Conservation (phyloP, 2,329 filamentous ascomycete genomes). For the Penicillium hordei region DNA sequence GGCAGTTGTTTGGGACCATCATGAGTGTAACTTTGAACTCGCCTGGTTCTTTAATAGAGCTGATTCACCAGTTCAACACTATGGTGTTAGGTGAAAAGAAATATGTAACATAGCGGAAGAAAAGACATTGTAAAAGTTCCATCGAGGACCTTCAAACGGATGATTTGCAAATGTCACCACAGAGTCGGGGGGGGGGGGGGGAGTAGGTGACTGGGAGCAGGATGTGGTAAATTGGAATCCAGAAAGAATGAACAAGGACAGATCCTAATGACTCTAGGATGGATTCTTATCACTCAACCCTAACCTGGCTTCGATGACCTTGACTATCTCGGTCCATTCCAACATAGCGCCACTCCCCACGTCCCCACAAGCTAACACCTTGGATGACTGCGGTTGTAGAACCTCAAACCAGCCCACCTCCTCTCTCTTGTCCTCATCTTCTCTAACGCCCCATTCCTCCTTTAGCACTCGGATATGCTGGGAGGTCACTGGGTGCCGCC, state of each 20-base stretch:
- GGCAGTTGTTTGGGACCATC: background rate
- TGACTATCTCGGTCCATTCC: slow-evolving; percentile 71
- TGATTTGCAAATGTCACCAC: background rate
- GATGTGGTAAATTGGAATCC: background rate
- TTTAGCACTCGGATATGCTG: slow-evolving; percentile 67
- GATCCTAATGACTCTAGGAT: background rate
- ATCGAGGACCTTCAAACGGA: background rate
- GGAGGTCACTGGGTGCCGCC: slow-evolving; percentile 74
- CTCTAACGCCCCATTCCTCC: slow-evolving; percentile 65
- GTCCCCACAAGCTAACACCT: slow-evolving; percentile 81
- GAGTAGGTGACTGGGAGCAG: background rate
- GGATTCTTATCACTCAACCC: background rate
- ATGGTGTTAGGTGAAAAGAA: background rate
- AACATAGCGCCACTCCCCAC: slow-evolving; percentile 77
- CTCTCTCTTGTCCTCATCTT: slow-evolving; percentile 30
- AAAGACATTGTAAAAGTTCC: background rate
- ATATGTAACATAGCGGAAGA: background rate
- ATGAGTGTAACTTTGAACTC: background rate
- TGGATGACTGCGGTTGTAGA: slow-evolving; percentile 65
- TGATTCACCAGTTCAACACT: background rate
- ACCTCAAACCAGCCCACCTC: slow-evolving; percentile 64
- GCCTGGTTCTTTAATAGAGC: background rate
- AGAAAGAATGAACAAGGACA: background rate
- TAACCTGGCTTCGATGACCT: slow-evolving; percentile 53
- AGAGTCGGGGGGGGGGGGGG: accelerated